These are phyloP conservation scores for Apiospora pterosperma DNA, from an alignment of 2,329 filamentous ascomycete genomes.

Conservation along the genomic window DNA sequence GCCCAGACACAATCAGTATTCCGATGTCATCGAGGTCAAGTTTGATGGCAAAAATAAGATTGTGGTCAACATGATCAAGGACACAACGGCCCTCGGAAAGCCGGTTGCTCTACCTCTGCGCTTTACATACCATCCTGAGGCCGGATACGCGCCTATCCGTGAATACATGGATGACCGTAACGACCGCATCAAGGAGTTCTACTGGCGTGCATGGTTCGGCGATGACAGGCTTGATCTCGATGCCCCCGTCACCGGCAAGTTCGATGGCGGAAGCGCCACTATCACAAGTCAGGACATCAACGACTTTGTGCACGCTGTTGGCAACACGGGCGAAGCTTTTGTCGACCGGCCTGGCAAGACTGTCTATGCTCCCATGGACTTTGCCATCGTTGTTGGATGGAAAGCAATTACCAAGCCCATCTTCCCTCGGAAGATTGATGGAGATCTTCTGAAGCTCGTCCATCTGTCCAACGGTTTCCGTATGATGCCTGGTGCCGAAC, in stretches of 20 bases:
- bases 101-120: slow-evolving; percentile 79
- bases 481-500: slow-evolving; percentile 94
- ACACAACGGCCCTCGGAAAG: slow-evolving; percentile 79
- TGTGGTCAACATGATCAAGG: slow-evolving; percentile 85
- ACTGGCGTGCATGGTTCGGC: slow-evolving; percentile 97
- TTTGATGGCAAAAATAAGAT: slow-evolving; percentile 75
- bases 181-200: slow-evolving; percentile 98
- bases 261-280: slow-evolving; percentile 82
- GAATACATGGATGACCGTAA: slow-evolving; percentile 97
- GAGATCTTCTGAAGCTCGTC: slow-evolving; percentile 91
- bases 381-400: slow-evolving; percentile 96
- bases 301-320: slow-evolving; percentile 98
- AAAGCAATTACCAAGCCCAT: slow-evolving; percentile 99
- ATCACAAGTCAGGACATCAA: slow-evolving; percentile 93
- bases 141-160: slow-evolving; percentile 93
- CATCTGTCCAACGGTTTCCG: slow-evolving; percentile 97
- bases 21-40: slow-evolving; percentile 85
- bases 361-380: slow-evolving; percentile 97
- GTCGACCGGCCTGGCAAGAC: slow-evolving; percentile 93
- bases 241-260: slow-evolving; percentile 78
- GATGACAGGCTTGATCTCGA: slow-evolving; percentile 81
- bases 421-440: slow-evolving; percentile 94
- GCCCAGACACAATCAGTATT: slow-evolving; percentile 77
- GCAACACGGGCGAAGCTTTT: slow-evolving; percentile 96
- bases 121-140: slow-evolving; percentile 92